These are phyloP conservation scores for Lycium barbarum DNA, from an alignment of 257 asterid genomes.

Conservation along the genomic window DNA sequence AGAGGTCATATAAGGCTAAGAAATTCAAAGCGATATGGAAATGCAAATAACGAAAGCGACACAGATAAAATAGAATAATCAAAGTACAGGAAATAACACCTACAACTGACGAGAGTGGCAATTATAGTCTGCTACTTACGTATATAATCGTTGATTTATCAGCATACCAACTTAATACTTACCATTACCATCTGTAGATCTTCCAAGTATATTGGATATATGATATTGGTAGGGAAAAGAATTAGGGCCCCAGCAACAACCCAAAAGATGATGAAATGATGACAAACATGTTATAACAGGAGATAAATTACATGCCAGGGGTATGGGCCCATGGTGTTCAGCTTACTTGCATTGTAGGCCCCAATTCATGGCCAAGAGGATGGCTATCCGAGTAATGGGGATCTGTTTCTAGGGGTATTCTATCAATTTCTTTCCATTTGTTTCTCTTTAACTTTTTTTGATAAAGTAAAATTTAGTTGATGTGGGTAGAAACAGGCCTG, in stretches of 20 bases:
- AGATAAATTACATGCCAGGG: background rate
- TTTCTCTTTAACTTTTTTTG: background rate
- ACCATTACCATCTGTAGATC: slow-evolving; percentile 17
- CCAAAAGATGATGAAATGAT: background rate
- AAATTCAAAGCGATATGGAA: too few relatives aligned
- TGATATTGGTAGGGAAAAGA: slow-evolving; percentile 18
- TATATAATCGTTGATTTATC: background rate
- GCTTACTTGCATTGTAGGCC: background rate
- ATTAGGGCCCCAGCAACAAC: background rate
- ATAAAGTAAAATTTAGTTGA: background rate
- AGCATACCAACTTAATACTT: background rate
- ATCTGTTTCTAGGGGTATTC: slow-evolving; percentile 7
- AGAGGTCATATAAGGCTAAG: too few relatives aligned
- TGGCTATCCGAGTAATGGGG: background rate
- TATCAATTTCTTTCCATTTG: background rate
- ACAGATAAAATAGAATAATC: too few relatives aligned
- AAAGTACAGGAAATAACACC: too few relatives aligned
- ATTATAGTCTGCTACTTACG: background rate
- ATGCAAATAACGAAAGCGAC: too few relatives aligned
- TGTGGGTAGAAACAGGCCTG: background rate
- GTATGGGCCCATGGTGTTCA: slow-evolving; percentile 10
- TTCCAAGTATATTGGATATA: slow-evolving; percentile 23
- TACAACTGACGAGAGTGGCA: background rate
- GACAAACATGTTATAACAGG: background rate
- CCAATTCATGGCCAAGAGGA: background rate